Evolutionary conservation across 352 stramenopile species (phyloP).

Genomic region (Pythium rhizo-oryzae): DNA sequence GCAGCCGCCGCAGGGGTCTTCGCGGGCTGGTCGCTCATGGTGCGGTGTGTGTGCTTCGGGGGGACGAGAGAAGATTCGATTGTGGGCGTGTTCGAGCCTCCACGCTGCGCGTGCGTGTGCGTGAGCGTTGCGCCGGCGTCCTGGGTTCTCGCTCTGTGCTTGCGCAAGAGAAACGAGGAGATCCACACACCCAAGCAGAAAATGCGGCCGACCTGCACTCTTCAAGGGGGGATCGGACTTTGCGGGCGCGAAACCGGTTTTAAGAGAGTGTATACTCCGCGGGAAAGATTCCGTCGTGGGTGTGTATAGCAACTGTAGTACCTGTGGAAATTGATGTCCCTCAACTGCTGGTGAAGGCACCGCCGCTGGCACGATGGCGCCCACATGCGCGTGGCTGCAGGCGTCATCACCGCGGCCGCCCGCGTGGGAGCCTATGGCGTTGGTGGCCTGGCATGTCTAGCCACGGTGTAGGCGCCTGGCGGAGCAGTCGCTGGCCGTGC

Average conservation of each 20-base stretch:
- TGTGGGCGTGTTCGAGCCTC: slow-evolving; percentile 11
- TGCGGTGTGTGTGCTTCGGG: background rate
- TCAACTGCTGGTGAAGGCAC: too few relatives aligned
- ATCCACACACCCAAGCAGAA: slow-evolving; percentile 31
- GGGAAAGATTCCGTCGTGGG: too few relatives aligned
- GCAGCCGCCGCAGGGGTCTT: background rate
- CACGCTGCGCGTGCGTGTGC: too few relatives aligned
- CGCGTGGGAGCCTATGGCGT: too few relatives aligned
- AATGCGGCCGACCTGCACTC: slow-evolving; percentile 9
- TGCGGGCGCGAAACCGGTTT: background rate
- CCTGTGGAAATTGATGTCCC: too few relatives aligned
- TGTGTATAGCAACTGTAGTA: too few relatives aligned
- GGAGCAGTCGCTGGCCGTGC: too few relatives aligned
- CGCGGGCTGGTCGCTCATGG: slow-evolving; percentile 21
- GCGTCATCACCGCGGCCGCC: too few relatives aligned
- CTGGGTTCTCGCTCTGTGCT: slow-evolving; percentile 6
- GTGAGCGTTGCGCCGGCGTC: background rate
- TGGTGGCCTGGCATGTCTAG: too few relatives aligned
- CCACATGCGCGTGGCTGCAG: too few relatives aligned
- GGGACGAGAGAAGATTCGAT: slow-evolving; percentile 4
- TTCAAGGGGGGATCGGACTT: slow-evolving; percentile 6
- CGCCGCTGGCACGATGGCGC: too few relatives aligned
- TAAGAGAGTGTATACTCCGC: background rate
- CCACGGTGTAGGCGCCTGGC: too few relatives aligned
- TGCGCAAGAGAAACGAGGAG: slow-evolving; percentile 32